phyloP scores from a whole-genome alignment of 1,284 basidiomycete species.

The Melampsora abietis-canadensis region DNA sequence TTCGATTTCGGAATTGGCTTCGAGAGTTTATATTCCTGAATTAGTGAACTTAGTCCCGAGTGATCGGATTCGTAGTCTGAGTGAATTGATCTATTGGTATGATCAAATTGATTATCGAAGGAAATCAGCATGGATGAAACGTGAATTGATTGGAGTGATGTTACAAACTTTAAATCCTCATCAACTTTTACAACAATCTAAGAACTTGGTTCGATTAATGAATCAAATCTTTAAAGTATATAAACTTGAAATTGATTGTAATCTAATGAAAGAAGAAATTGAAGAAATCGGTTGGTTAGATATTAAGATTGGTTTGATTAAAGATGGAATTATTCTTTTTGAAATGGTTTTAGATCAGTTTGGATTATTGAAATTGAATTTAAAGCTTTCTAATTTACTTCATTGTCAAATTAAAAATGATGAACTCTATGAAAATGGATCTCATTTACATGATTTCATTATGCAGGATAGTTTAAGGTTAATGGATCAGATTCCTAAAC shows the following conservation, averaged over 20 bases:
- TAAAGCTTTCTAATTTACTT: not conserved
- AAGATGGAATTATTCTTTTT: not conserved
- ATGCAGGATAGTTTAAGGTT: not conserved
- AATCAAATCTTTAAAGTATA: slow-evolving; percentile 17
- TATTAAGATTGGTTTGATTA: not conserved
- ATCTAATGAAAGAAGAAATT: not conserved
- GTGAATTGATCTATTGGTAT: slow-evolving; percentile 10
- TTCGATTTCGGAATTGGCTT: slow-evolving; percentile 3
- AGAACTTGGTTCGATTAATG: slow-evolving; percentile 17
- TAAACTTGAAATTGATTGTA: slow-evolving; percentile 7
- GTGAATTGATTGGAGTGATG: slow-evolving; percentile 28
- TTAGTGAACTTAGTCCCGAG: not conserved
- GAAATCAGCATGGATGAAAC: slow-evolving; percentile 37
- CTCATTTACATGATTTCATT: too few relatives aligned
- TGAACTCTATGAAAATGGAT: not conserved
- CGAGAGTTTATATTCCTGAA: slow-evolving; percentile 18
- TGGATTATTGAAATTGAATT: not conserved
- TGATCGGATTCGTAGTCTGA: slow-evolving; percentile 29
- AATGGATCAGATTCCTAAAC: slow-evolving; percentile 1
- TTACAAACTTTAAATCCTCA: slow-evolving; percentile 10
- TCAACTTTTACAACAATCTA: not conserved
- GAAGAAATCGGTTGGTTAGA: slow-evolving; percentile 15
- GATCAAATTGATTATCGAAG: slow-evolving; percentile 26
- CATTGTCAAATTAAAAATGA: not conserved
- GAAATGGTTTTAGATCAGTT: not conserved